A percentile compares a stretch with the other conserved stretches of the same genome.
phyloP scores from a whole-genome alignment of 1,284 basidiomycete genomes.

The Malassezia yamatoensis region DNA sequence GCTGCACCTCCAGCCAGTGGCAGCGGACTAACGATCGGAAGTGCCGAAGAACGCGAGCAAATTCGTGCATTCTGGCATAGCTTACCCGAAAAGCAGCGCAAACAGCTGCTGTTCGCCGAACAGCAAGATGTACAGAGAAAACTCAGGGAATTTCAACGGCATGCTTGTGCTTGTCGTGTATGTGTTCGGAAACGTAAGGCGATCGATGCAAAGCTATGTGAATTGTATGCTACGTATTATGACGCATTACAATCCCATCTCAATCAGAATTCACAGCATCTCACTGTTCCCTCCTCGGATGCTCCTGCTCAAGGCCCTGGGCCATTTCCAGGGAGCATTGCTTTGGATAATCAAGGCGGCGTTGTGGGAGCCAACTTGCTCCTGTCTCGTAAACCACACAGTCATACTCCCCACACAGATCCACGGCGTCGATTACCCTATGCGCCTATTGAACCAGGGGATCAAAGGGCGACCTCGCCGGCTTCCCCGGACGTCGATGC shows the following conservation, averaged over 20 bases:
- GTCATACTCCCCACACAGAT: constrained; percentile 10
- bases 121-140: constrained; percentile 91
- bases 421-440: constrained; percentile 2
- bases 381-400: constrained; percentile 17
- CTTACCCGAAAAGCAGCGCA: constrained; percentile 74
- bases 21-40: constrained; percentile 74
- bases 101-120: constrained; percentile 84
- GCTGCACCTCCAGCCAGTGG: constrained; percentile 23
- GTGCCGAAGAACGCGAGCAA: constrained; percentile 78
- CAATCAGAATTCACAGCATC: constrained; percentile 63
- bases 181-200: constrained; percentile 92
- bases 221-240: constrained; percentile 99
- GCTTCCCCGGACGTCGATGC: constrained; percentile 6
- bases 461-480: constrained; percentile 1
- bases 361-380: constrained; percentile 61
- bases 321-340: constrained; percentile 93
- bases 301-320: constrained; percentile 79
- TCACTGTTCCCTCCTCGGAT: constrained; percentile 66
- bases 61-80: constrained; percentile 96
- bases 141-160: constrained; percentile 99
- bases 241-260: constrained; percentile 98
- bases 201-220: constrained; percentile 97
- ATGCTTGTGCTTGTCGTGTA: constrained; percentile 87
- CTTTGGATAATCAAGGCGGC: constrained; percentile 74
- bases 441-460: neutral